A percentile compares a stretch with the other conserved stretches of the same genome.
Conservation (phyloP, 2,329 filamentous ascomycete genomes). For the Cercospora brassicicola region DNA sequence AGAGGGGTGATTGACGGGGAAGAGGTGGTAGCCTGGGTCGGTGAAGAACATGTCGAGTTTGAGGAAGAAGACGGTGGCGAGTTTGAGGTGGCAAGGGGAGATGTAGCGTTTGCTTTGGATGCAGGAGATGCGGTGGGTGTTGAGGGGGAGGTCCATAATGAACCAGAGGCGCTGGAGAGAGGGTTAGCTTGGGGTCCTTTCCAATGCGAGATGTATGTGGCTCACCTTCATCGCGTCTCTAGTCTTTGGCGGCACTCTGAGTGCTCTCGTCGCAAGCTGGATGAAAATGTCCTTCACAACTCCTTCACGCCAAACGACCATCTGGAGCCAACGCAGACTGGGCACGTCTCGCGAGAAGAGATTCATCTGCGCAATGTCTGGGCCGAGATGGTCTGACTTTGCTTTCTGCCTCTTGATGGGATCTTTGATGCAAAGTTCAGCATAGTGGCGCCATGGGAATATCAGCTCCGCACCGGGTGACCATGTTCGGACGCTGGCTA, state of each 20-base stretch:
- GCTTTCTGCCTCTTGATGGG: constrained; percentile 45
- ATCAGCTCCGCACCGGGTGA: constrained; percentile 58
- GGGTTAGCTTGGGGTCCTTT: constrained; percentile 17
- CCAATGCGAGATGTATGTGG: constrained; percentile 1
- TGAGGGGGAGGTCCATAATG: constrained; percentile 66
- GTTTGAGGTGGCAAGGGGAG: constrained; percentile 60
- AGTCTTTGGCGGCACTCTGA: constrained; percentile 42
- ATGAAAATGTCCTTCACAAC: constrained; percentile 63
- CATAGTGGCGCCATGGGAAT: constrained; percentile 64
- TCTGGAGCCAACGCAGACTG: constrained; percentile 65
- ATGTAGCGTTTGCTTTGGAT: constrained; percentile 58
- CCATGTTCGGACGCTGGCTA: constrained; percentile 55
- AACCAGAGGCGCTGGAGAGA: constrained; percentile 66
- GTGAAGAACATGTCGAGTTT: constrained; percentile 72
- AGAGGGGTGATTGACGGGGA: constrained; percentile 18
- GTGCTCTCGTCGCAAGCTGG: constrained; percentile 58
- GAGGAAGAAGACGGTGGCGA: constrained; percentile 64
- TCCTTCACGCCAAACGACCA: constrained; percentile 62
- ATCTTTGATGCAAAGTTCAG: constrained; percentile 59
- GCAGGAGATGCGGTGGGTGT: constrained; percentile 54
- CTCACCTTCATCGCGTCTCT: constrained; percentile 27
- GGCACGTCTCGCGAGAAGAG: constrained; percentile 56
- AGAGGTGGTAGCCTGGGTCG: constrained; percentile 53
- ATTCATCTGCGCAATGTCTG: constrained; percentile 20
- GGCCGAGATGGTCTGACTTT: constrained; percentile 16